Evolutionary conservation across 352 stramenopile species (phyloP).

Genomic region (Phytophthora chlamydospora): DNA sequence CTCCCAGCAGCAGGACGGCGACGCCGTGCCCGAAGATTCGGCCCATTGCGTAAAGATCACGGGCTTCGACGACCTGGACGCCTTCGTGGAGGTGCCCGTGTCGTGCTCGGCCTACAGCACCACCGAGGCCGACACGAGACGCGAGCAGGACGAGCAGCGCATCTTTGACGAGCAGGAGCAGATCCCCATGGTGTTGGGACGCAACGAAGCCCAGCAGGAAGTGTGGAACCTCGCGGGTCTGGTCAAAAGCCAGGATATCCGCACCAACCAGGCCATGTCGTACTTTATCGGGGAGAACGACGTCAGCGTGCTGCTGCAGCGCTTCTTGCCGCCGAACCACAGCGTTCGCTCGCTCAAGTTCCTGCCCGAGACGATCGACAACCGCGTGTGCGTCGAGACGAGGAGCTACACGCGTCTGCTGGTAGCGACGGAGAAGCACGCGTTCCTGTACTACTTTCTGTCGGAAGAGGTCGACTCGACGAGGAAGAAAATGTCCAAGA

Average conservation of each 20-base stretch:
- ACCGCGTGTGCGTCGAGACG: slow-evolving; percentile 72
- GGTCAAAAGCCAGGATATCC: slow-evolving; percentile 76
- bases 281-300: slow-evolving; percentile 72
- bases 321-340: slow-evolving; percentile 80
- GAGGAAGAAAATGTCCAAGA: slow-evolving; percentile 80
- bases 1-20: slow-evolving; percentile 4
- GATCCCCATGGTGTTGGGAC: slow-evolving; percentile 62
- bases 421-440: slow-evolving; percentile 62
- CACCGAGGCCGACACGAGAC: slow-evolving; percentile 45
- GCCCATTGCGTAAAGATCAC: slow-evolving; percentile 50
- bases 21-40: slow-evolving; percentile 49
- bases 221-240: slow-evolving; percentile 74
- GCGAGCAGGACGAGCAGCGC: slow-evolving; percentile 54
- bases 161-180: slow-evolving; percentile 67
- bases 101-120: slow-evolving; percentile 63
- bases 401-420: slow-evolving; percentile 81
- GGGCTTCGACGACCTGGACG: slow-evolving; percentile 40
- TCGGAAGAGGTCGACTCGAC: slow-evolving; percentile 73
- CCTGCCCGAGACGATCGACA: slow-evolving; percentile 84
- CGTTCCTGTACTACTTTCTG: slow-evolving; percentile 87
- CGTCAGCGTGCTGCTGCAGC: slow-evolving; percentile 73
- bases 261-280: slow-evolving; percentile 80
- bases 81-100: slow-evolving; percentile 66
- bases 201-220: slow-evolving; percentile 81
- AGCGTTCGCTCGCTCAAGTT: slow-evolving; percentile 73